Evolutionary conservation across 148 eudicot genomes (phyloP).

Genomic region (Nepenthes mirabilis): DNA sequence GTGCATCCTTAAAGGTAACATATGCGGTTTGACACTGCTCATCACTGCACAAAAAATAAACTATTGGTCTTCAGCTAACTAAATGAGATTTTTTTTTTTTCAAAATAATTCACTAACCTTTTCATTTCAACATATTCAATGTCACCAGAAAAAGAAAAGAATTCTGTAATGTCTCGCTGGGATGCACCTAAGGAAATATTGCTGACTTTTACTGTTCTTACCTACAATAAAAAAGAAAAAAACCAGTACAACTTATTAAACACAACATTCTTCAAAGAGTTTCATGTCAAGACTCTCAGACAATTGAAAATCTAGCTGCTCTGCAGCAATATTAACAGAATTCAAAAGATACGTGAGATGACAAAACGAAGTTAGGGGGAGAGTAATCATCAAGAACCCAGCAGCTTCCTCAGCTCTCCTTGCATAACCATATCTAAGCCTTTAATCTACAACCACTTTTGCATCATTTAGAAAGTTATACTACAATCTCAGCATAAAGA

Average conservation of each 20-base stretch:
- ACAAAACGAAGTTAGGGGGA: too few relatives aligned
- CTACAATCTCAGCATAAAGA: too few relatives aligned
- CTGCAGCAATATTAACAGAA: too few relatives aligned
- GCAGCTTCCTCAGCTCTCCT: too few relatives aligned
- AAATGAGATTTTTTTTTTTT: neutral
- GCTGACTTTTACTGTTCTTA: conserved; percentile 72
- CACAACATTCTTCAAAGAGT: too few relatives aligned
- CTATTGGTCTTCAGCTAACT: conserved; percentile 5
- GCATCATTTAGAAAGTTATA: too few relatives aligned
- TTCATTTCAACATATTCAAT: conserved; percentile 67
- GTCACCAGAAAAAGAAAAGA: conserved; percentile 93
- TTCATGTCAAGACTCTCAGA: too few relatives aligned
- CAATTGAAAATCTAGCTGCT: too few relatives aligned
- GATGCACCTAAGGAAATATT: conserved; percentile 68
- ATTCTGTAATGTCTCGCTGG: conserved; percentile 66
- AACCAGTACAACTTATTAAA: neutral
- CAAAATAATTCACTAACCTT: conserved; percentile 28
- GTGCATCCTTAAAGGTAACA: conserved; percentile 83
- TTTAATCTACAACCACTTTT: too few relatives aligned
- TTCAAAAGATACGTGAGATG: too few relatives aligned
- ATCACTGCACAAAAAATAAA: conserved; percentile 35
- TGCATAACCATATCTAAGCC: too few relatives aligned
- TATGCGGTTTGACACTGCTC: conserved; percentile 60
- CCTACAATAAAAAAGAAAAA: conserved; percentile 19
- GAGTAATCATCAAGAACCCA: too few relatives aligned